Conservation (phyloP, 768 basidiomycete genomes). For the Xerocomellus dryophilus region DNA sequence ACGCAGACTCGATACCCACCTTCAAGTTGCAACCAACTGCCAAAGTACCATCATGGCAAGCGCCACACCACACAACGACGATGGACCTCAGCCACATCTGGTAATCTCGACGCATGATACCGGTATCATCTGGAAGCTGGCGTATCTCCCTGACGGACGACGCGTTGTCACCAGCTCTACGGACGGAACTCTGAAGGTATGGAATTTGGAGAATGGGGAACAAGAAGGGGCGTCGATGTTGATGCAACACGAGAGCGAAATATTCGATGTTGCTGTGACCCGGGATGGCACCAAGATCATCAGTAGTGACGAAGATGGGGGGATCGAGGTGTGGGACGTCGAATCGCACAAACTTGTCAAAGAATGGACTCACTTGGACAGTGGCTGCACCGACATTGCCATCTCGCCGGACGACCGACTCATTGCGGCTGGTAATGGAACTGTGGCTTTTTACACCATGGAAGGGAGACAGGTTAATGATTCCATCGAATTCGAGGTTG, state of each 20-base stretch:
- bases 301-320: not conserved
- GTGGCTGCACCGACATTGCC: fast-evolving
- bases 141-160: not conserved
- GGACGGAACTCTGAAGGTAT: not conserved
- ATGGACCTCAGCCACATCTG: too few relatives aligned
- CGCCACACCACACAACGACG: too few relatives aligned
- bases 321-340: not conserved
- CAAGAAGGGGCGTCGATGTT: conserved; percentile 1
- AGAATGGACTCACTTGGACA: not conserved
- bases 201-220: not conserved
- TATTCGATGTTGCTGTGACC: not conserved
- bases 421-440: too few relatives aligned
- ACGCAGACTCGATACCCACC: too few relatives aligned
- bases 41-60: too few relatives aligned
- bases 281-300: not conserved
- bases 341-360: not conserved
- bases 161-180: not conserved
- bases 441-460: too few relatives aligned
- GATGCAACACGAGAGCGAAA: not conserved
- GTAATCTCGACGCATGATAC: too few relatives aligned
- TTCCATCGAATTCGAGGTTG: not conserved
- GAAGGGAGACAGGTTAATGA: not conserved
- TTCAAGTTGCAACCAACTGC: too few relatives aligned
- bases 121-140: too few relatives aligned
- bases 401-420: conserved; percentile 1